Percentiles rank a stretch among this genome's conserved stretches.
Conservation (phyloP, 768 basidiomycete genomes). For the Kwoniella heveanensis region DNA sequence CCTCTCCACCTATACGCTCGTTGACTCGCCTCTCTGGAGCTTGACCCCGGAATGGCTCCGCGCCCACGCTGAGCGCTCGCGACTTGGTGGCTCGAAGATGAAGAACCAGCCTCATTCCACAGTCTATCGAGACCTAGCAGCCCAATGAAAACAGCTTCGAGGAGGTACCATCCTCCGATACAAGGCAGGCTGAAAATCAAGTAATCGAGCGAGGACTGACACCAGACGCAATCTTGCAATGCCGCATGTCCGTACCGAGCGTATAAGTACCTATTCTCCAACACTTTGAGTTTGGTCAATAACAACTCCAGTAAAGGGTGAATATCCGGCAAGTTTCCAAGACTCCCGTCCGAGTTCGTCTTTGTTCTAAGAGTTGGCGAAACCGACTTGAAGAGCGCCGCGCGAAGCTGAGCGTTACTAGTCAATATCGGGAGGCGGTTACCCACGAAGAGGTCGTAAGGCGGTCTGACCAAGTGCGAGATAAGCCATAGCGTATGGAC, state of each 20-base stretch:
- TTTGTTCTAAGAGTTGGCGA: neutral
- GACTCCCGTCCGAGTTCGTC: neutral
- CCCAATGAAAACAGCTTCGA: conserved; percentile 27
- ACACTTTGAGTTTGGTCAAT: conserved; percentile 30
- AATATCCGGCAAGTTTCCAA: neutral
- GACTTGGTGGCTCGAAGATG: neutral
- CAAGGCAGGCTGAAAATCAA: conserved; percentile 26
- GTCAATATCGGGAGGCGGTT: conserved; percentile 35
- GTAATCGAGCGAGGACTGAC: conserved; percentile 27
- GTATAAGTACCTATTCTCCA: conserved; percentile 44
- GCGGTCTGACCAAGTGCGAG: conserved; percentile 31
- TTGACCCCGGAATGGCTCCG: too few species aligned
- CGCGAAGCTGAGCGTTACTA: conserved; percentile 28
- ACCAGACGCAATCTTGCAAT: conserved; percentile 37
- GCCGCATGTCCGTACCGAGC: conserved; percentile 41
- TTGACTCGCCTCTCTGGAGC: neutral
- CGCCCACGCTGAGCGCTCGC: too few species aligned
- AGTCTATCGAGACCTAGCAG: conserved; percentile 10
- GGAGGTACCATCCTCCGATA: conserved; percentile 29
- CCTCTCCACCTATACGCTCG: conserved; percentile 31
- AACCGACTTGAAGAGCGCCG: conserved; percentile 13
- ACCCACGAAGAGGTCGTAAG: conserved; percentile 44
- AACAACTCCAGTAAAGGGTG: conserved; percentile 33
- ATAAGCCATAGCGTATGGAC: conserved; percentile 36
- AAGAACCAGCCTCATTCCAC: neutral